Percentiles rank a stretch among this genome's conserved stretches.
These are phyloP conservation scores for Trichoderma hamatum DNA, from an alignment of 2,329 filamentous ascomycete genomes.

Conservation along the genomic window DNA sequence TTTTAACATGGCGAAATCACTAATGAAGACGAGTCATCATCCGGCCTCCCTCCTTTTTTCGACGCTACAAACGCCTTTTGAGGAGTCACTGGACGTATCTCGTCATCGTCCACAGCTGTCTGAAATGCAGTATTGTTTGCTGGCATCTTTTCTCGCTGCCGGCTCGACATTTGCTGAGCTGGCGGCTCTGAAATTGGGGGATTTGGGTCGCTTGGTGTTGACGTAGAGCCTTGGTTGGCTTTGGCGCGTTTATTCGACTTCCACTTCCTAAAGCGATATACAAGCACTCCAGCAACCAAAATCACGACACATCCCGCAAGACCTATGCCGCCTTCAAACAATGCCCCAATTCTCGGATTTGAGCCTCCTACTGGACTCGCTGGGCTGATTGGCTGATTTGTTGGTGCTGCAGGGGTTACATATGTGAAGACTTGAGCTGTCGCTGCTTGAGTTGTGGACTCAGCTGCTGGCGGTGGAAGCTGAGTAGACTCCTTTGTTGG, in stretches of 20 bases:
- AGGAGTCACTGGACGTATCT: neutral
- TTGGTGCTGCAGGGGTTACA: neutral
- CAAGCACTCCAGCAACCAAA: neutral
- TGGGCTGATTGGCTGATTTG: neutral
- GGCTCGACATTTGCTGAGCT: neutral
- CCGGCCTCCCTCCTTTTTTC: neutral
- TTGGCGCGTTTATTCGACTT: neutral
- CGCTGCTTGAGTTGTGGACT: neutral
- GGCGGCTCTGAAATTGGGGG: neutral
- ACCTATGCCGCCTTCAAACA: too few relatives aligned
- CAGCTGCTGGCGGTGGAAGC: neutral
- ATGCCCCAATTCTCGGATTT: too few relatives aligned
- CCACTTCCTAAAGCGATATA: neutral
- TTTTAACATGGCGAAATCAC: neutral
- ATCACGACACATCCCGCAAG: conserved; percentile 11
- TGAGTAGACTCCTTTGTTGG: neutral
- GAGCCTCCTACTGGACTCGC: too few relatives aligned
- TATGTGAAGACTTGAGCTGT: neutral
- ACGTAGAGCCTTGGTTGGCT: neutral
- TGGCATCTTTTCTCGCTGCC: conserved; percentile 7
- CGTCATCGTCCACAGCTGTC: neutral
- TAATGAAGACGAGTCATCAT: neutral
- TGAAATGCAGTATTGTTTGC: neutral
- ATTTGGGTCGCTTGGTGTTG: neutral
- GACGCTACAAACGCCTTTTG: neutral